These are phyloP conservation scores for Nidularia pulvinata DNA, from an alignment of 768 basidiomycete genomes.

Conservation along the genomic window DNA sequence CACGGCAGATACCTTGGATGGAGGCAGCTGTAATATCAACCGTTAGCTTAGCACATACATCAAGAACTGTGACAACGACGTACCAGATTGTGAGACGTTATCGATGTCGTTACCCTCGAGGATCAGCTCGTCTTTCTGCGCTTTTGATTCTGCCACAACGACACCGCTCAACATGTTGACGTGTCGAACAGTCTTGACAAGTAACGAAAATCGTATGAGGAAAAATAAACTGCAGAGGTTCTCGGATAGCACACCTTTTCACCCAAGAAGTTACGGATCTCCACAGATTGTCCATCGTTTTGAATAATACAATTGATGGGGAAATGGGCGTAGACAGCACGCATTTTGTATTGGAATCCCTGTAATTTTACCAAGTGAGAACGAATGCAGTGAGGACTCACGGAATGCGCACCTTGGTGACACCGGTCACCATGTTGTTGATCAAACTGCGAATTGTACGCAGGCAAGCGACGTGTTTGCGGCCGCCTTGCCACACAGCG, in stretches of 20 bases:
- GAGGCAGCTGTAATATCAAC: conserved; percentile 65
- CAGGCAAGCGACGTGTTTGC: conserved; percentile 98
- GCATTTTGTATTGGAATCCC: conserved; percentile 99
- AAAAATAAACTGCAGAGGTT: neutral
- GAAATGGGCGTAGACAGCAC: conserved; percentile 99
- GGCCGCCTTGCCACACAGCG: conserved; percentile 96
- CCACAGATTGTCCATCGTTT: conserved; percentile 66
- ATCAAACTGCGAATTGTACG: conserved; percentile 95
- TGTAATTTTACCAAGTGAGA: conserved; percentile 21
- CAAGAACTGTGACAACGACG: conserved; percentile 7
- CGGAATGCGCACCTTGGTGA: conserved; percentile 73
- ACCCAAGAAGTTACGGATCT: conserved; percentile 95
- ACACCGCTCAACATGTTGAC: conserved; percentile 94
- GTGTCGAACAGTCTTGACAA: conserved; percentile 81
- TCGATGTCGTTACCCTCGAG: conserved; percentile 96
- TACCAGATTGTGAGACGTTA: conserved; percentile 96
- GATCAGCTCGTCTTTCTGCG: conserved; percentile 94
- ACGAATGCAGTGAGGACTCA: neutral
- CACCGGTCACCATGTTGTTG: conserved; percentile 97
- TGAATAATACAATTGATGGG: conserved; percentile 99
- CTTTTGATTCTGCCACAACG: conserved; percentile 79
- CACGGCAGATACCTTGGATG: conserved; percentile 95
- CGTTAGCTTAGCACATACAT: conserved; percentile 3
- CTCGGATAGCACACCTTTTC: conserved; percentile 68
- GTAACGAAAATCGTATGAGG: neutral